Percentiles rank a stretch among this genome's conserved stretches.
These are phyloP conservation scores for Citropsis articulata DNA, from an alignment of 345 rosid species.

Conservation along the genomic window DNA sequence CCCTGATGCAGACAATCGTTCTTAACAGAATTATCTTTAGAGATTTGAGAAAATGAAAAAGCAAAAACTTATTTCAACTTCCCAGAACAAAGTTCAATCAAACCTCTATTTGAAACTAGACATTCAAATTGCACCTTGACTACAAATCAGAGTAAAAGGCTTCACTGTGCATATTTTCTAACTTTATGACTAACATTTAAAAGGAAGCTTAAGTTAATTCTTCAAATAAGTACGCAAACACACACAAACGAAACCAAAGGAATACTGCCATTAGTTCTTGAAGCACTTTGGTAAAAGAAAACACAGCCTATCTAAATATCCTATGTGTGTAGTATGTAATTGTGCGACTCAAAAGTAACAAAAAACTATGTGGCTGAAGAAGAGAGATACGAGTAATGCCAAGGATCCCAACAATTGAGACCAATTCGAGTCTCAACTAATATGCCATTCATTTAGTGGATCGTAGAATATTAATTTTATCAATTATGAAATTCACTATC, in stretches of 20 bases:
- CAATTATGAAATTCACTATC: too few species aligned
- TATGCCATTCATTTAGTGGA: too few species aligned
- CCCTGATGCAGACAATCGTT: not conserved
- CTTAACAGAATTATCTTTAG: too few species aligned
- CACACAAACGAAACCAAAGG: not conserved
- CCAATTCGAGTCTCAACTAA: too few species aligned
- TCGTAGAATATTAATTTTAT: too few species aligned
- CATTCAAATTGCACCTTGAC: not conserved
- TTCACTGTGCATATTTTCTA: not conserved
- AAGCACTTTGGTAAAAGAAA: not conserved
- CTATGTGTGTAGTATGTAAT: not conserved
- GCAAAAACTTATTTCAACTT: not conserved
- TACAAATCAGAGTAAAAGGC: not conserved
- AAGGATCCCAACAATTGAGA: too few species aligned
- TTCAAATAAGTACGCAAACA: not conserved
- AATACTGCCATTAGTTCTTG: not conserved
- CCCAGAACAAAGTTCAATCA: not conserved
- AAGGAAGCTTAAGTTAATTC: not conserved
- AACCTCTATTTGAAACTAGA: not conserved
- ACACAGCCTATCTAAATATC: not conserved
- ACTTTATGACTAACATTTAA: not conserved
- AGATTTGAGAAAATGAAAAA: not conserved
- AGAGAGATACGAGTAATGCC: too few species aligned
- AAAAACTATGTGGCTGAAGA: not conserved
- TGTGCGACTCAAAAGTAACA: not conserved